A percentile compares a stretch with the other conserved stretches of the same genome.
Conservation (phyloP, 441 rosid genomes). For the Aquilaria agallochum region DNA sequence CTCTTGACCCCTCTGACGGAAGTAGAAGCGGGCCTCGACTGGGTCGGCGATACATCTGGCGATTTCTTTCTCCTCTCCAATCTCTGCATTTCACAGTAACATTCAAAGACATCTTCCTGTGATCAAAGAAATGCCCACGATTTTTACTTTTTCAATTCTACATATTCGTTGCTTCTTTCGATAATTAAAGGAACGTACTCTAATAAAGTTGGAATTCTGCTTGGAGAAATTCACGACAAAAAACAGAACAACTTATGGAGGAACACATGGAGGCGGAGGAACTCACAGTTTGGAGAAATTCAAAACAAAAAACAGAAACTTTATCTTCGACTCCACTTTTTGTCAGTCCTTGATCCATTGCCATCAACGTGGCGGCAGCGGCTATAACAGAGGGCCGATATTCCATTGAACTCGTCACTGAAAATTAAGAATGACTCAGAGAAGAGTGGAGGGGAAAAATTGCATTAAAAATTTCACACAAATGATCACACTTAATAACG, state of each 20-base stretch:
- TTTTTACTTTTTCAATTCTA: no score
- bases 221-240: not conserved
- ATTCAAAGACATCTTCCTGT: conserved; percentile 52
- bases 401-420: conserved; percentile 40
- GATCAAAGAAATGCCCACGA: not conserved
- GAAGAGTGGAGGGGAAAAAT: no score
- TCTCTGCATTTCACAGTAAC: conserved; percentile 45
- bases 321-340: conserved; percentile 33
- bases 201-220: not conserved
- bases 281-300: conserved; percentile 53
- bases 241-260: not conserved
- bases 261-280: not conserved
- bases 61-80: conserved; percentile 23
- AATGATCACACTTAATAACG: not conserved
- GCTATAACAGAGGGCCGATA: conserved; percentile 56
- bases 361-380: conserved; percentile 45
- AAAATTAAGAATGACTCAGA: not conserved
- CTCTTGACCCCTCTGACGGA: conserved; percentile 25
- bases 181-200: not conserved
- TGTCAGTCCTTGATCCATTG: conserved; percentile 32
- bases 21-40: conserved; percentile 19
- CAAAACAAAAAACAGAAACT: conserved; percentile 26
- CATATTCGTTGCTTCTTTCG: no score
- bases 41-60: conserved; percentile 19
- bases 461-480: not conserved